Evolutionary conservation across 169 alveolate genomes (phyloP).

Genomic region (Eimeria tenella): DNA sequence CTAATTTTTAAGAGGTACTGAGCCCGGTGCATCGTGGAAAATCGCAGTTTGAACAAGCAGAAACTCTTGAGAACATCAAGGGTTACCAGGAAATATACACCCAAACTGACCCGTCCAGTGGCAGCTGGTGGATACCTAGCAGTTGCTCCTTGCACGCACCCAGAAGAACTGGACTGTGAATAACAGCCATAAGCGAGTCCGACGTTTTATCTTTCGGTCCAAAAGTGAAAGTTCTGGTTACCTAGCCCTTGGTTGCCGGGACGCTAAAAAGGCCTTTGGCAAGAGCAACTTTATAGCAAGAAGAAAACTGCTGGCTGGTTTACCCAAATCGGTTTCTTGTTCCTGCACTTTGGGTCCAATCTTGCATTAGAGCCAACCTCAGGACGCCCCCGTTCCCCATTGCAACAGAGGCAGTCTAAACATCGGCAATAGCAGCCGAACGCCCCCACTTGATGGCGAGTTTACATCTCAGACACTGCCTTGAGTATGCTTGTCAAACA

Average conservation of each 20-base stretch:
- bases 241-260: too few relatives aligned
- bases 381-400: conserved; percentile 50
- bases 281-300: background rate
- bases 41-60: background rate
- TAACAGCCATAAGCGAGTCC: background rate
- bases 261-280: background rate
- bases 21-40: background rate
- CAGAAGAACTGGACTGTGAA: conserved; percentile 38
- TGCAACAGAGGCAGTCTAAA: conserved; percentile 69
- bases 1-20: too few relatives aligned
- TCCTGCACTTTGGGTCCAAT: conserved; percentile 25
- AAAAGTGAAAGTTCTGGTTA: background rate
- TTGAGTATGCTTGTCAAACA: background rate
- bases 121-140: conserved; percentile 31
- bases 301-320: background rate
- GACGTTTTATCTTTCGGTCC: background rate
- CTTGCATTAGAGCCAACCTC: conserved; percentile 44
- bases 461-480: background rate
- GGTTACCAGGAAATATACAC: background rate
- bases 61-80: background rate
- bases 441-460: background rate
- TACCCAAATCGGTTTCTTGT: background rate
- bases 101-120: conserved; percentile 54
- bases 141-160: conserved; percentile 61
- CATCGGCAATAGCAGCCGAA: conserved; percentile 68